Evolutionary conservation across 2,329 filamentous ascomycete genomes (phyloP).

Genomic region (Coniochaeta hoffmannii): DNA sequence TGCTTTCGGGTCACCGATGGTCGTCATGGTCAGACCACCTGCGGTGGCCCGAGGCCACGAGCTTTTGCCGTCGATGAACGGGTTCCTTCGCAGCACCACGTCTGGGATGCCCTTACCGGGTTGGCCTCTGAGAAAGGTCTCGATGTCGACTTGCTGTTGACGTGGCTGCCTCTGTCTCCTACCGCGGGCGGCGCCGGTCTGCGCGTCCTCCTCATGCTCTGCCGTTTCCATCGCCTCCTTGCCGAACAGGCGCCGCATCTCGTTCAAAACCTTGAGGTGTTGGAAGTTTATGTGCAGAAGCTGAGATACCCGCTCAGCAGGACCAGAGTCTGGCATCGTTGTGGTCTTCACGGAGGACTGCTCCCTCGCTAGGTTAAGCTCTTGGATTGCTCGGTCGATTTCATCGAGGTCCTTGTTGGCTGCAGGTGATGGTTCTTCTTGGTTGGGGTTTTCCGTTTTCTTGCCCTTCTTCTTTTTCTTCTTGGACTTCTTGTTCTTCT

Average conservation of each 20-base stretch:
- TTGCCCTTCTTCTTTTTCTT: constrained; percentile 28
- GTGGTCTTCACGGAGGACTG: background rate
- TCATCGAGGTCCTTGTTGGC: constrained; percentile 35
- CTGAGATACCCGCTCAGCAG: constrained; percentile 12
- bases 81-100: constrained; percentile 66
- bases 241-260: constrained; percentile 67
- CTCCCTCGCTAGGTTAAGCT: constrained; percentile 31
- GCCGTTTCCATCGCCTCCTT: constrained; percentile 50
- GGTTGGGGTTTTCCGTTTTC: constrained; percentile 26
- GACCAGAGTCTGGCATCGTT: background rate
- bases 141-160: constrained; percentile 47
- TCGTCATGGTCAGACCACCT: constrained; percentile 77
- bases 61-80: constrained; percentile 80
- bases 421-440: constrained; percentile 8
- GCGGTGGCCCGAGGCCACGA: constrained; percentile 76
- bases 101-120: constrained; percentile 60
- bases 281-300: constrained; percentile 51
- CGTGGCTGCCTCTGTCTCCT: constrained; percentile 26
- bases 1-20: constrained; percentile 29
- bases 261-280: constrained; percentile 78
- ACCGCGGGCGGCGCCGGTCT: constrained; percentile 30
- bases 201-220: constrained; percentile 39
- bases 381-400: constrained; percentile 46
- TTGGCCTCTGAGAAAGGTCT: constrained; percentile 42
- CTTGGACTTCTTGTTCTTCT: constrained; percentile 28